Evolutionary conservation across 768 basidiomycete species (phyloP), one percentile per base, ranked within the genome.

Genomic region (Fomitopsis serialis): DNA sequence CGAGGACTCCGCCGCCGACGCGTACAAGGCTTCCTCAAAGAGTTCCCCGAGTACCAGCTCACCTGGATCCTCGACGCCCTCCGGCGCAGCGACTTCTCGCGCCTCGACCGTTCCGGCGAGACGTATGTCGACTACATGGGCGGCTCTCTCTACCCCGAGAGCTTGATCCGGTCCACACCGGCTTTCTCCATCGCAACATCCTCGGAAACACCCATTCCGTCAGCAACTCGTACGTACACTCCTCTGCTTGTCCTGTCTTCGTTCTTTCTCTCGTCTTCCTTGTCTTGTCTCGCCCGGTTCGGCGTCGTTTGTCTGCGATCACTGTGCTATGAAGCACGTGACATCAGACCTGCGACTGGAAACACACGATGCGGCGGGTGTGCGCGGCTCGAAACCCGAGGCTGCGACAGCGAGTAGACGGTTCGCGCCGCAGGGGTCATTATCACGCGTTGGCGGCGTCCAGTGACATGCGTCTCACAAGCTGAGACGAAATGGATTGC

Each of bases 71-170:
- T 72, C 34, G 71, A 72, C 54, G 59, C 62, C 7, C 66, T 72
- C 24, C 60, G 71, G 21, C 56, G 64, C 36, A 66, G 61, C 48
- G 69, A 72, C 55, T 70, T 68, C 50, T 51, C 60, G 22, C 55
- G 70, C 24, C 64, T 72, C 17, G 65, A 67, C 55, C 77, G 75
- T 12, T 70, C 72, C 9, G 80, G 80, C 6, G 87, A 91, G 70
- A 85, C 84, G 9, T 92, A 92, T 54, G 84, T 90, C 55, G 90
- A 92, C 62, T 92, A 87, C 58, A 92, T 92, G 87, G 90, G 90
- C 27, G 89, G 87, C 22, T 79, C 87, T 0, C 72, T 92, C 32
- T 89, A 89, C 58, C 90, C 90, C 11, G 85, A 89, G 60, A 85
- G 82, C 59, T 79, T 92, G 32, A 78, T 92, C 54, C 77, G 76